Conservation (phyloP, 257 asterid genomes). For the Catharanthus roseus region DNA sequence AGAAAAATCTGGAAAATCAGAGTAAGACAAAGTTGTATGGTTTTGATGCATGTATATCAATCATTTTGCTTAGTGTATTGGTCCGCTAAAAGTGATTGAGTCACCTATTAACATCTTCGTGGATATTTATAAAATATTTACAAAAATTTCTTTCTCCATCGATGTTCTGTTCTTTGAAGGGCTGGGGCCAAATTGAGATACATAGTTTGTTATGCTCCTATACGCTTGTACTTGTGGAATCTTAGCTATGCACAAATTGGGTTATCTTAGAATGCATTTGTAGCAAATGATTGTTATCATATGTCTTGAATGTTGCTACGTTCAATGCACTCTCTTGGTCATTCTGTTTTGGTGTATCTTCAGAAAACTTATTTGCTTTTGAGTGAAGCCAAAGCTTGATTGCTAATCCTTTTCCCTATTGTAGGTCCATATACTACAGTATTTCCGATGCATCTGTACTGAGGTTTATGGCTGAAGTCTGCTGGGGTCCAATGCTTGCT, state of each 20-base stretch:
- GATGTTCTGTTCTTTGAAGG: not conserved
- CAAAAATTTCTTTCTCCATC: too few relatives aligned
- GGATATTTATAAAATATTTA: too few relatives aligned
- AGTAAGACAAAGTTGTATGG: slow-evolving; percentile 48
- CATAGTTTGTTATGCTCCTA: not conserved
- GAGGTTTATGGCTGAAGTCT: slow-evolving; percentile 96
- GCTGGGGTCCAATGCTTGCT: slow-evolving; percentile 99
- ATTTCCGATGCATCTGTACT: slow-evolving; percentile 85
- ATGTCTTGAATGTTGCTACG: not conserved
- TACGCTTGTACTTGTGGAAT: not conserved
- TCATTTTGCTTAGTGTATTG: not conserved
- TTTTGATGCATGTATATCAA: slow-evolving; percentile 4
- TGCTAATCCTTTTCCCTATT: slow-evolving; percentile 18
- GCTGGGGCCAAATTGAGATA: slow-evolving; percentile 1
- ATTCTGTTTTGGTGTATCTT: not conserved
- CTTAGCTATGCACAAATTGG: not conserved
- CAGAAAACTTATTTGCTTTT: not conserved
- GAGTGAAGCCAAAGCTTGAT: not conserved
- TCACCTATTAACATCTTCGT: too few relatives aligned
- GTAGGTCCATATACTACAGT: slow-evolving; percentile 72
- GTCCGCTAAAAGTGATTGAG: not conserved
- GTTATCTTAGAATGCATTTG: not conserved
- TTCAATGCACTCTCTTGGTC: not conserved
- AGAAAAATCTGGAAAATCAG: slow-evolving; percentile 88
- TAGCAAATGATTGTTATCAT: not conserved